Percentiles rank a stretch among this genome's conserved stretches.
Evolutionary conservation across 1,139 yeast species (phyloP).

Genomic region (Kodamaea derodonti): DNA sequence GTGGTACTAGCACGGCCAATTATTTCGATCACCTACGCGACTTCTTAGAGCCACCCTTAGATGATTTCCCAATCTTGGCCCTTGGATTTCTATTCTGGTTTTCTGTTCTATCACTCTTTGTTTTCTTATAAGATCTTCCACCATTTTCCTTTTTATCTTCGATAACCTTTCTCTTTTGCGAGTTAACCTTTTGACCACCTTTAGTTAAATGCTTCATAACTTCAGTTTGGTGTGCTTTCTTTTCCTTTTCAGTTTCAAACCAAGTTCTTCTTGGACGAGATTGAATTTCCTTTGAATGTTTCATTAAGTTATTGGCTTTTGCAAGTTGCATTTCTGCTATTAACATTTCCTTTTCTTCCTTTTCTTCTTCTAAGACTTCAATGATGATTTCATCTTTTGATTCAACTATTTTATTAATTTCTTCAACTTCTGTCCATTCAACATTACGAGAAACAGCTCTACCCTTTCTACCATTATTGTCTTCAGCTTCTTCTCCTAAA

Average conservation of each 20-base stretch:
- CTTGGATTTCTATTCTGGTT: slow-evolving; percentile 40
- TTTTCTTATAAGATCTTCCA: slow-evolving; percentile 63
- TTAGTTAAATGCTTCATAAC: slow-evolving; percentile 45
- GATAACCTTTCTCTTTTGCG: slow-evolving; percentile 25
- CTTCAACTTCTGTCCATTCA: slow-evolving; percentile 81
- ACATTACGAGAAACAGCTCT: slow-evolving; percentile 79
- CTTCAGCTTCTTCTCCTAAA: slow-evolving; percentile 43
- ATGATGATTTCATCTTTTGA: slow-evolving; percentile 56
- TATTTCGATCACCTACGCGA: neutral
- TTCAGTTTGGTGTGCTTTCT: slow-evolving; percentile 37
- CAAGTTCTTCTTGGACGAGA: slow-evolving; percentile 95
- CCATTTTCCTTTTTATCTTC: slow-evolving; percentile 42
- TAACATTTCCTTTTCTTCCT: slow-evolving; percentile 77
- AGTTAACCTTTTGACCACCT: slow-evolving; percentile 36
- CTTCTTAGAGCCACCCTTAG: slow-evolving; percentile 1
- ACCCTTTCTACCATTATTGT: slow-evolving; percentile 32
- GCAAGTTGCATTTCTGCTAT: slow-evolving; percentile 88
- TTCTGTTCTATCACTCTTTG: slow-evolving; percentile 56
- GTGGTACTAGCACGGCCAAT: too few relatives aligned
- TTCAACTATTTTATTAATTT: slow-evolving; percentile 56
- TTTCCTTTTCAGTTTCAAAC: slow-evolving; percentile 78
- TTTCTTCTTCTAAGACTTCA: slow-evolving; percentile 84
- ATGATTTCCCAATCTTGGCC: slow-evolving; percentile 15
- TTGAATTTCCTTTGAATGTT: slow-evolving; percentile 76
- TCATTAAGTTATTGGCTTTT: slow-evolving; percentile 80